A percentile compares a stretch with the other conserved stretches of the same genome.
Conservation (phyloP, 306 rosid genomes). For the Trichosanthes cucumerina region DNA sequence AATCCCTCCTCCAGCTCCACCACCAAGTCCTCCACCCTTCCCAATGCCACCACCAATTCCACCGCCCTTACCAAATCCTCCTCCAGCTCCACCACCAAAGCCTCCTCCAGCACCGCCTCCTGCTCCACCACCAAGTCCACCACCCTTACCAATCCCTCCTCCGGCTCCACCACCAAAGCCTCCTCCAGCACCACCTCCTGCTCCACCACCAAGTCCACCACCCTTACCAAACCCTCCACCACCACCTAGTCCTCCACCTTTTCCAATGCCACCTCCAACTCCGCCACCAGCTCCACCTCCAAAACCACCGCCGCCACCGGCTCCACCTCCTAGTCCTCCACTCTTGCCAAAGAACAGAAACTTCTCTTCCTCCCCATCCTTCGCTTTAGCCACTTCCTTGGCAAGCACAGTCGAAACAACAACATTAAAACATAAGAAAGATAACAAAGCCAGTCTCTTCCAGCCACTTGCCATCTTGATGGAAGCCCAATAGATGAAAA, state of each 20-base stretch:
- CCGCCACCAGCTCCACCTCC: slow-evolving; percentile 13
- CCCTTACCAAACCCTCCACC: slow-evolving; percentile 20
- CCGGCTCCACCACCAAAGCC: slow-evolving; percentile 22
- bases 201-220: slow-evolving; percentile 18
- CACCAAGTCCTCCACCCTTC: slow-evolving; percentile 19
- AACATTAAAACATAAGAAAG: slow-evolving; percentile 37
- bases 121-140: slow-evolving; percentile 17
- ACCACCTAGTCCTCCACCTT: slow-evolving; percentile 8
- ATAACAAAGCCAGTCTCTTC: slow-evolving; percentile 24
- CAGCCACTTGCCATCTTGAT: slow-evolving; percentile 21
- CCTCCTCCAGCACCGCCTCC: slow-evolving; percentile 30
- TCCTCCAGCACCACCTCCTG: slow-evolving; percentile 10
- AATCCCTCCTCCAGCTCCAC: slow-evolving; percentile 14
- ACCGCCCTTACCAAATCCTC: slow-evolving; percentile 19
- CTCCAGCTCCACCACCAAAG: slow-evolving; percentile 12
- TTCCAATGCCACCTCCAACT: slow-evolving; percentile 18
- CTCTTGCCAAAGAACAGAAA: slow-evolving; percentile 9
- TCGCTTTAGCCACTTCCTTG: slow-evolving; percentile 32
- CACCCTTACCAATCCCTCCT: slow-evolving; percentile 17
- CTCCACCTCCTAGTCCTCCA: slow-evolving; percentile 11
- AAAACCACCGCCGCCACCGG: slow-evolving; percentile 18
- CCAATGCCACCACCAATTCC: slow-evolving; percentile 29
- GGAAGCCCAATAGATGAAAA: not conserved
- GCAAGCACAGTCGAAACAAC: slow-evolving; percentile 50
- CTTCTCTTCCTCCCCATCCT: slow-evolving; percentile 30